Evolutionary conservation across 1,139 yeast species (phyloP), one percentile per base, ranked within the genome.

Genomic region (Kluyveromyces sp.): DNA sequence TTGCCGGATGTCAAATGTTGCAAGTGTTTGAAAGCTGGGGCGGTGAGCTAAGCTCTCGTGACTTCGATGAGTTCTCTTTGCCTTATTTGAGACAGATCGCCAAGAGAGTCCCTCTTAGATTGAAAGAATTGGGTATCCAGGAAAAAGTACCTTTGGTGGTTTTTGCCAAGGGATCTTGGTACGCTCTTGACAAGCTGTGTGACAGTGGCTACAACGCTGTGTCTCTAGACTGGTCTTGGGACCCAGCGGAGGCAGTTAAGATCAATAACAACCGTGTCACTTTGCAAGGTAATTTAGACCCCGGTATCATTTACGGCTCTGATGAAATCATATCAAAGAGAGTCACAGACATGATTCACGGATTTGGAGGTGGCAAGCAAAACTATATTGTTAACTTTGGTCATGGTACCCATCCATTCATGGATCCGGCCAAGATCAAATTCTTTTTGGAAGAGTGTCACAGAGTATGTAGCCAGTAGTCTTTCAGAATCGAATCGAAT

Each of bases 21-120:
- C 98, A 92, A 66, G 87, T 92, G 28, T 92, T 92, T 61, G 98
- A 92, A 61, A 85, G 96, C 19, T 89, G 96, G 96, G 98, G 96
- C 41, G 95, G 97, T 45, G 97, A 92, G 66, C 73, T 92, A 49
- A 94, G 95, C 1, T 95, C 96, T 13, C 70, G 70, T 44, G 98
- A 92, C 59, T 92, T 92, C 64, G 73, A 74, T 51, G 89, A 84
- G 61, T 94, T 88, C 64, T 83, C 94, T 3, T 74, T 92, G 58
- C 97, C 97, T 2, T 92, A 87, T 61, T 70, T 92, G 57, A 76
- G 74, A 52, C 86, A 86, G 61, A 89, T 92, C 50, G 76, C 87
- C 25, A 67, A 70, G 13, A 75, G 75, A 54, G 74, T 92, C 38
- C 95, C 94, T 19, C 50, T 57, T 11, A 78, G 94, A 58, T 73